Evolutionary conservation across 306 rosid species (phyloP), one percentile per base, ranked within the genome.

Genomic region (Acacia confusa): DNA sequence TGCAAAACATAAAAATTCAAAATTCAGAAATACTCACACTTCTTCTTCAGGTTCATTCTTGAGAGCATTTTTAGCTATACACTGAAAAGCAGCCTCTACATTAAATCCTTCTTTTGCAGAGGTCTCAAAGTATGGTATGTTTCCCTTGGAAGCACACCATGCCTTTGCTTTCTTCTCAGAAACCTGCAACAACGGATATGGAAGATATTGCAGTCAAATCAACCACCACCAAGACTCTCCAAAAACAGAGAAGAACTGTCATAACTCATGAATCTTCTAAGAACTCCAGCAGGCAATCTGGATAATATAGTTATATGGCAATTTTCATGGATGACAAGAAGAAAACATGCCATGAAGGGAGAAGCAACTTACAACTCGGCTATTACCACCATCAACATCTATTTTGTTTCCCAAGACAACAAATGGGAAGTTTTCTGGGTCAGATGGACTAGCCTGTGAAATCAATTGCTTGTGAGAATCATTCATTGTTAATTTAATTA

Each of bases 11-110:
- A 76, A 34, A 84, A 67, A 57, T 38, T 30, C n/a, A 36, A 9
- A 30, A n/a, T 72, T 3, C 25, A 27, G 69, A 58, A 75, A 27
- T n/a, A 67, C 97, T 89, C 79, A 96, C 99, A 90, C 77, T 85
- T 96, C 99, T 88, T 96, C 99, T 90, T 96, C 99, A 63, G 99
- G 99, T 87, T 96, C 99, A 88, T 96, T 96, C 92, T 93, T 96
- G 81, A 96, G 97, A 55, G 99, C 98, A 61, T 96, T 92, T 88
- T 92, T 96, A 64, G 98, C 98, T 88, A 93, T 93, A 86, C 99
- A 93, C 89, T 93, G 91, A 82, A 96, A 96, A 79, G 99, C 99
- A 85, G 91, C 98, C 75, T 95, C 98, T 70, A 95, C 99, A 71
- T 95, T 95, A 70, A 95, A 93, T 79, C 99, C 99, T 88, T 95